Conservation (phyloP, 352 stramenopile genomes). For the Pythium rishiriense region DNA sequence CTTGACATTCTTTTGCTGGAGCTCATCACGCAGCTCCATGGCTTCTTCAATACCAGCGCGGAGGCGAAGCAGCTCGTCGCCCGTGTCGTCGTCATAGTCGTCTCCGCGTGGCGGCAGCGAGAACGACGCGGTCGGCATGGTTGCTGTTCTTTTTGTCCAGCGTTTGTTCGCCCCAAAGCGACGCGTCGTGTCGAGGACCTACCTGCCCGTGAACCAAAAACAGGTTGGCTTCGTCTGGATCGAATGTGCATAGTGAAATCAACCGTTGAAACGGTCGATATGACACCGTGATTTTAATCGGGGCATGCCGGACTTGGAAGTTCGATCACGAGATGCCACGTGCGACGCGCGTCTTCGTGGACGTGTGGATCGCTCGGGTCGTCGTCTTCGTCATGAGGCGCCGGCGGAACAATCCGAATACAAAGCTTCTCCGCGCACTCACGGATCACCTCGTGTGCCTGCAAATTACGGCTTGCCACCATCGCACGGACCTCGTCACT, state of each 20-base stretch:
- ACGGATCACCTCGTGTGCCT: neutral
- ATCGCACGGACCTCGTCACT: neutral
- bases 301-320: neutral
- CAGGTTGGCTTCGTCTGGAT: too few species aligned
- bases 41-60: slow-evolving; percentile 54
- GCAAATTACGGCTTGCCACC: neutral
- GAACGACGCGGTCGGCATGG: neutral
- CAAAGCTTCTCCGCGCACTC: neutral
- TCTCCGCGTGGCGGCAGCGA: neutral
- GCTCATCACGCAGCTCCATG: slow-evolving; percentile 53
- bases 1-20: slow-evolving; percentile 78
- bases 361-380: neutral
- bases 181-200: too few species aligned
- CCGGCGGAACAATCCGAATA: slow-evolving; percentile 1
- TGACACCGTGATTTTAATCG: neutral
- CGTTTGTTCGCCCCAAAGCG: too few species aligned
- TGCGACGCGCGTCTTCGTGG: neutral
- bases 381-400: neutral
- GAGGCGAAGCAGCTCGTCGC: slow-evolving; percentile 43
- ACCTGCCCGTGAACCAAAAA: too few species aligned
- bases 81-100: slow-evolving; percentile 51
- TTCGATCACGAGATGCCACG: neutral
- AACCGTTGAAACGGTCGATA: neutral
- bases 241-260: neutral
- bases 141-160: neutral